These are phyloP conservation scores for Cladorrhinum sp. DNA, from an alignment of 2,329 filamentous ascomycete species.

Conservation along the genomic window DNA sequence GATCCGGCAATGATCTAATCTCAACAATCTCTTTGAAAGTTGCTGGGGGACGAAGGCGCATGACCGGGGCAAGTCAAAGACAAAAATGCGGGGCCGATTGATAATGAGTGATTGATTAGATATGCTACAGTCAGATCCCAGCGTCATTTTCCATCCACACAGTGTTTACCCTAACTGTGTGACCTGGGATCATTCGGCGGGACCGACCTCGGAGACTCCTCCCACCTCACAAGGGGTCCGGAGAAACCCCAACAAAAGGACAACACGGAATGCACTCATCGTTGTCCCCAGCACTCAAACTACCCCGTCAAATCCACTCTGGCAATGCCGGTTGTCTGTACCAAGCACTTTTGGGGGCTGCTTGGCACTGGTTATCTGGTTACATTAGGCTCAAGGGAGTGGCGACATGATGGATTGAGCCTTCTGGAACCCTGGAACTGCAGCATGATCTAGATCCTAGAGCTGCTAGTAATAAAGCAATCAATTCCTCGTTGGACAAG, in stretches of 20 bases:
- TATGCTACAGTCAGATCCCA: slow-evolving; percentile 19
- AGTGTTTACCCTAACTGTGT: slow-evolving; percentile 2
- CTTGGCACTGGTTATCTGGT: background rate
- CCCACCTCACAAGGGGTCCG: background rate
- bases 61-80: background rate
- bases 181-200: background rate
- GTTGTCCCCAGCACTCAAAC: background rate
- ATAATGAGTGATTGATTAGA: slow-evolving; percentile 31
- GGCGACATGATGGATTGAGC: background rate
- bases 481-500: background rate
- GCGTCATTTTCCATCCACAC: slow-evolving; percentile 14
- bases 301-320: background rate
- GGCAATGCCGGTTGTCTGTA: background rate
- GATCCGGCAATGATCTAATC: slow-evolving; percentile 17
- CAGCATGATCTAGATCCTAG: background rate
- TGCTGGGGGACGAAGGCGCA: background rate
- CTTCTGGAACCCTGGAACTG: background rate
- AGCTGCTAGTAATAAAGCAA: background rate
- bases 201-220: slow-evolving; percentile 23
- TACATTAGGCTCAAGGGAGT: background rate
- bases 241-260: background rate
- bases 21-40: slow-evolving; percentile 12
- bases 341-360: background rate
- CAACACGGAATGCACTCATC: background rate
- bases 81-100: slow-evolving; percentile 26